Evolutionary conservation across 2,329 filamentous ascomycete genomes (phyloP), one percentile per base, ranked within the genome.

Genomic region (Colletotrichum echinochloae): DNA sequence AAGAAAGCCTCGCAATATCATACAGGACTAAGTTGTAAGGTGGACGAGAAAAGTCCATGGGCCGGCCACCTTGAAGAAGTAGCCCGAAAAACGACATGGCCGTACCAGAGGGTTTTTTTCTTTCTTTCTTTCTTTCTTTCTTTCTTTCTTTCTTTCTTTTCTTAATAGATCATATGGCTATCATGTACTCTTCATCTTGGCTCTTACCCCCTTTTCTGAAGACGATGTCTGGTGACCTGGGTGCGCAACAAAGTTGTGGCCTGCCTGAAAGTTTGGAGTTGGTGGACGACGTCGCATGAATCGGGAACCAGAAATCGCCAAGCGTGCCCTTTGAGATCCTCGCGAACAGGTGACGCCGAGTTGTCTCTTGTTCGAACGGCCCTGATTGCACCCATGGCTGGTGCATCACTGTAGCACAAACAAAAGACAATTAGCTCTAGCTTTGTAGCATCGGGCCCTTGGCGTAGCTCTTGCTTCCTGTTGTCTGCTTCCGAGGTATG

Each of bases 351-450:
- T 35, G 35, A 48, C 59, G 30, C 51, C 23, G 23, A 14, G 20
- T 44, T 49, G 20, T 18, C 14, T 55, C 12, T 52, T 7, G 18
- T 12, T 52, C 18, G 9, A 54, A 16, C 44, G 35, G 11, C 41
- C 44, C 57, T 37, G 49, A 30, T 64, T 59, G 37, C 57, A 66
- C 30, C 37, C 46, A 30, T 33, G 28, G 11, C 9, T 30, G 20
- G 33, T 26, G 30, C 23, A 49, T 49, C 51, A 63, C 37, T 23
- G 26, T 48, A 39, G 20, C 39, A 61, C 49, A n/a, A n/a, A n/a
- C 20, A 55, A 67, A 56, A 67, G 65, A 49, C 49, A 63, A 39
- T 48, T 26, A n/a, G 33, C 49, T 64, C 64, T 60, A n/a, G 30
- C n/a, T 51, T 60, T 37, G 35, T 37, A 39, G 44, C 44, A 60